phyloP scores from a whole-genome alignment of 2,329 filamentous ascomycete species.

The Sporothrix curviconia region DNA sequence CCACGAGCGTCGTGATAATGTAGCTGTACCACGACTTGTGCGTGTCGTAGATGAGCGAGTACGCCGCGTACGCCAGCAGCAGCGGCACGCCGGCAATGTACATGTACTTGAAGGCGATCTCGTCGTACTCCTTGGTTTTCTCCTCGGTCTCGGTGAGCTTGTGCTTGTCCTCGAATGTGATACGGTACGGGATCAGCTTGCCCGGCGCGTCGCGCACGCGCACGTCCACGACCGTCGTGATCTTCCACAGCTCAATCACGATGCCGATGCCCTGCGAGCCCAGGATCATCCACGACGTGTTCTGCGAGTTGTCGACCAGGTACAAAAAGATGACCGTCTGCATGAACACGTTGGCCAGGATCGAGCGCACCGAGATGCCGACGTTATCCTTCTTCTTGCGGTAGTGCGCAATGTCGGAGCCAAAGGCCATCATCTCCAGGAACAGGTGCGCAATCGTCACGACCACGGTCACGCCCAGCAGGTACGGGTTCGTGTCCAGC shows the following conservation, averaged over 20 bases:
- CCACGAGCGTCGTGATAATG: conserved; percentile 89
- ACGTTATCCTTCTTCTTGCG: conserved; percentile 99
- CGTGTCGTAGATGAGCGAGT: conserved; percentile 84
- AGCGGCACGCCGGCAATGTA: conserved; percentile 88
- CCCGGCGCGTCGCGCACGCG: conserved; percentile 65
- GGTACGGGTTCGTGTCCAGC: conserved; percentile 86
- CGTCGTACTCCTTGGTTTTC: conserved; percentile 97
- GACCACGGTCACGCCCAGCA: conserved; percentile 75
- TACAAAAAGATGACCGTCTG: conserved; percentile 94
- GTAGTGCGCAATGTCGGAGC: conserved; percentile 95
- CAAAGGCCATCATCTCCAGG: conserved; percentile 93
- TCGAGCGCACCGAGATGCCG: conserved; percentile 90
- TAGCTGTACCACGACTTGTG: conserved; percentile 99
- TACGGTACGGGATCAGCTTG: conserved; percentile 68
- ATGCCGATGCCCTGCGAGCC: conserved; percentile 83
- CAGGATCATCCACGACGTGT: conserved; percentile 98
- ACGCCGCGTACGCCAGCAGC: conserved; percentile 79
- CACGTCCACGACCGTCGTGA: conserved; percentile 91
- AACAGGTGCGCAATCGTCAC: conserved; percentile 89
- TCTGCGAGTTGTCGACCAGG: conserved; percentile 92
- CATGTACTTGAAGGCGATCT: conserved; percentile 96
- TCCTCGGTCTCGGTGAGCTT: conserved; percentile 90
- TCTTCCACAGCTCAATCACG: conserved; percentile 73
- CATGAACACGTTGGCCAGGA: conserved; percentile 97
- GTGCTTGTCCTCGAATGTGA: conserved; percentile 94